Evolutionary conservation across 768 basidiomycete species (phyloP).

Genomic region (Pisolithus orientalis): DNA sequence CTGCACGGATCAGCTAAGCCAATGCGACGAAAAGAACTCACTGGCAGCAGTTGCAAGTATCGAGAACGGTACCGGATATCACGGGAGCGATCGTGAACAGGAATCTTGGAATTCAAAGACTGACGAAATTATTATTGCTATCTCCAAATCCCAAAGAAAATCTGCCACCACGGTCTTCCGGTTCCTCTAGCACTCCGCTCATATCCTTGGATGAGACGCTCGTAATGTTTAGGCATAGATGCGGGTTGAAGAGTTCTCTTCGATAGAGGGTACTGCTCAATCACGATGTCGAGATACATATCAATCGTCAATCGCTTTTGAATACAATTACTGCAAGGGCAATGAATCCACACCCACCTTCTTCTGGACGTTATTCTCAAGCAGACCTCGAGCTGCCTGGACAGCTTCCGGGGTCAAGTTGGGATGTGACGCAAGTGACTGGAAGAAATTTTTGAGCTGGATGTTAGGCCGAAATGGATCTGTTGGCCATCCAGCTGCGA

Average conservation of each 20-base stretch:
- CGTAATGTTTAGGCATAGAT: slow-evolving; percentile 69
- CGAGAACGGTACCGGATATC: too few species aligned
- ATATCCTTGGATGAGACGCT: slow-evolving; percentile 64
- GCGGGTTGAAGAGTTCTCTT: slow-evolving; percentile 59
- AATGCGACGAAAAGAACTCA: too few species aligned
- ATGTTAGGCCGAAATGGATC: slow-evolving; percentile 77
- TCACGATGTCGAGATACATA: slow-evolving; percentile 9
- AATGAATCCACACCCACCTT: slow-evolving; percentile 36
- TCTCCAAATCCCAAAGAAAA: slow-evolving; percentile 69
- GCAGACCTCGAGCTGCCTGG: slow-evolving; percentile 48
- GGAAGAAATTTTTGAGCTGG: slow-evolving; percentile 61
- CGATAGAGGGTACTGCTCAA: slow-evolving; percentile 57
- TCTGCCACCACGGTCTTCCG: slow-evolving; percentile 76
- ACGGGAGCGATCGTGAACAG: not conserved
- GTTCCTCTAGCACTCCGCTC: slow-evolving; percentile 76
- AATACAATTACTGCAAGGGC: not conserved
- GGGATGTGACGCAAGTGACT: slow-evolving; percentile 62
- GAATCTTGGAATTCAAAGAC: not conserved
- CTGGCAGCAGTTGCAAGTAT: too few species aligned
- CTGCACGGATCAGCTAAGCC: too few species aligned
- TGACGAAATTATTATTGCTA: slow-evolving; percentile 3
- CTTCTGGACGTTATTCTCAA: slow-evolving; percentile 49
- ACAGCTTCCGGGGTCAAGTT: slow-evolving; percentile 58
- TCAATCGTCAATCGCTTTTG: slow-evolving; percentile 4
- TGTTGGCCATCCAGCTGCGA: slow-evolving; percentile 58